Percentiles rank a stretch among this genome's conserved stretches.
Conservation (phyloP, 768 basidiomycete genomes). For the Cystobasidium tubakii region DNA sequence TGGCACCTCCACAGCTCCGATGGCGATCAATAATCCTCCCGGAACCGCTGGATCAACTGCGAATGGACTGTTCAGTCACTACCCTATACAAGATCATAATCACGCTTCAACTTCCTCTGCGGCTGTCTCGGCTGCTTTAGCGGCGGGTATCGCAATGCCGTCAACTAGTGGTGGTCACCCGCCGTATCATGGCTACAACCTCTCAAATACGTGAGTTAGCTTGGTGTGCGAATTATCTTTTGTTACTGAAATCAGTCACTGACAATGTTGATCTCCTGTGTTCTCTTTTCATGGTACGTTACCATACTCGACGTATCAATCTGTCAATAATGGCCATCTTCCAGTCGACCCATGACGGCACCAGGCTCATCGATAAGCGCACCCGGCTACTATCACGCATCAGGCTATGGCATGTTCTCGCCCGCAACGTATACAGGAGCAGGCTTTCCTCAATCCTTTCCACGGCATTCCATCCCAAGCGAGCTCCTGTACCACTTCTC, state of each 20-base stretch:
- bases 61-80: not conserved
- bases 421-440: slow-evolving; percentile 28
- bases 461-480: not conserved
- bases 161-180: not conserved
- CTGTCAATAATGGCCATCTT: not conserved
- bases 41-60: not conserved
- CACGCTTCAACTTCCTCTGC: not conserved
- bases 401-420: slow-evolving; percentile 32
- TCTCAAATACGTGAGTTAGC: slow-evolving; percentile 30
- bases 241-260: too few relatives aligned
- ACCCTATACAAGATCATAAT: not conserved
- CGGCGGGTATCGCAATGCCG: not conserved
- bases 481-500: not conserved
- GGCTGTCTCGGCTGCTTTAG: not conserved
- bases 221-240: not conserved
- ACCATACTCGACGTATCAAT: not conserved
- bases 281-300: not conserved
- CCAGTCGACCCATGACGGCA: slow-evolving; percentile 30
- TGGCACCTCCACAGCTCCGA: not conserved
- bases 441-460: slow-evolving; percentile 10
- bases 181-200: slow-evolving; percentile 17
- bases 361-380: slow-evolving; percentile 4
- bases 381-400: slow-evolving; percentile 23
- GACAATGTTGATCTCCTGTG: not conserved
- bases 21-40: not conserved